Base-by-base conservation (phyloP, 257 asterid species). In the Nemophila menziesii region DNA sequence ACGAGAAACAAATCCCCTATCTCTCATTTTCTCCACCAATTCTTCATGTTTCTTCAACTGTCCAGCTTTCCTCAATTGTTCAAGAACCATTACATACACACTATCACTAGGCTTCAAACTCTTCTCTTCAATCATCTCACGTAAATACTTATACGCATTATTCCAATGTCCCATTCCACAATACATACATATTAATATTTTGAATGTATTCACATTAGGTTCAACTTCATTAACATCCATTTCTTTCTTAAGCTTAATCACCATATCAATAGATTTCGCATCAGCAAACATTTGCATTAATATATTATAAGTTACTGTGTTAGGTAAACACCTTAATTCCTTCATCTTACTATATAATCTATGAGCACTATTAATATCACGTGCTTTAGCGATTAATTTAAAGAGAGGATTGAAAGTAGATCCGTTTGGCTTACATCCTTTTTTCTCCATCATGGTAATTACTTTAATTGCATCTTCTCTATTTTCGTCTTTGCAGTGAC, bases 121-220 rank as follows among this genome's bases (percentile, higher is more conserved):
- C 63, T 75, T 83, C 7, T 80, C 90, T 74, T 80, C 95, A 0
- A 84, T 63, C 95, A 84, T 89, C 74, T 84, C 90, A 39, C 59
- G 72, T 1, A 84, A 72, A 52, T 56, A 80, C 54, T 62, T 76
- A 60, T 79, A 80, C 0, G 92, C 93, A 21, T 79, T 72, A 57
- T 84, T 84, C 95, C 94, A 89, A 38, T 84, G 98, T 46, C 98
- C 94, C 87, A 84, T 80, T 20, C 62, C 55, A 43, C 84, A 80
- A 51, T 71, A 84, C 81, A 84, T 63, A 2, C 80, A 60, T 15
- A 89, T 84, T 49, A 89, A 46, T 52, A 72, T 70, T 72, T 60
- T 72, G 70, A 58, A 89, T 21, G 82, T 80, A 33, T 78, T 78
- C 71, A 78, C 89, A 43, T 77, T 84, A 12, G 92, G 82, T 72